Evolutionary conservation across 2,329 filamentous ascomycete species (phyloP), one percentile per base, ranked within the genome.

Genomic region (Tricladium varicosporioides): DNA sequence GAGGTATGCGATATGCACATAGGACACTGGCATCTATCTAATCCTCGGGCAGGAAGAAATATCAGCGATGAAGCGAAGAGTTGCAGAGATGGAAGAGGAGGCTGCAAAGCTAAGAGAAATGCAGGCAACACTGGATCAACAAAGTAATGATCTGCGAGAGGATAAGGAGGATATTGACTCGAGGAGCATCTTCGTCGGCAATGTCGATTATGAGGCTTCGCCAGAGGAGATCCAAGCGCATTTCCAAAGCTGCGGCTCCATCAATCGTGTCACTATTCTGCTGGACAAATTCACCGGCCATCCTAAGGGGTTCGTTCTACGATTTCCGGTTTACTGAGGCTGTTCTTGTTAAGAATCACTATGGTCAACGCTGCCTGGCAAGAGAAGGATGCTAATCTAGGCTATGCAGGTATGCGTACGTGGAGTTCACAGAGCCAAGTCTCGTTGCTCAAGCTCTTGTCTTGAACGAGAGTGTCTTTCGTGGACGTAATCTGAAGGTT

Each of bases 141-240:
- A 94, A 69, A 87, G 85, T 61, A 86, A 91, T 63, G 90, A 90
- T 66, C 80, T 94, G 60, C 85, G 88, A 64, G 94, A 97, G 72
- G 92, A 92, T 77, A 96, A 95, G 75, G 92, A 97, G 73, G 95
- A 97, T 65, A 86, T 99, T 58, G 94, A 99, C 75, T 87, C 87
- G 65, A 87, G 94, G 69, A 97, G 92, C 76, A 92, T 99, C 74
- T 99, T 99, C 73, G 94, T 99, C 46, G 94, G 94, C 65, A 99
- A 99, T 68, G 94, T 99, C 64, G 94, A 99, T 76, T 99, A 99
- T 75, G 92, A 91, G 61, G 92, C 93, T 18, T 95, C 92, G 27
- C 94, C 94, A 2, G 94, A 99, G 76, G 94, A 99, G 78, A 94
- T 99, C 58, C 94, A 99, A 78, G 91, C 92, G 58, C 94, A 99